Evolutionary conservation across 2,329 filamentous ascomycete genomes (phyloP), one percentile per base, ranked within the genome.

Genomic region (Pleurostoma richardsiae): DNA sequence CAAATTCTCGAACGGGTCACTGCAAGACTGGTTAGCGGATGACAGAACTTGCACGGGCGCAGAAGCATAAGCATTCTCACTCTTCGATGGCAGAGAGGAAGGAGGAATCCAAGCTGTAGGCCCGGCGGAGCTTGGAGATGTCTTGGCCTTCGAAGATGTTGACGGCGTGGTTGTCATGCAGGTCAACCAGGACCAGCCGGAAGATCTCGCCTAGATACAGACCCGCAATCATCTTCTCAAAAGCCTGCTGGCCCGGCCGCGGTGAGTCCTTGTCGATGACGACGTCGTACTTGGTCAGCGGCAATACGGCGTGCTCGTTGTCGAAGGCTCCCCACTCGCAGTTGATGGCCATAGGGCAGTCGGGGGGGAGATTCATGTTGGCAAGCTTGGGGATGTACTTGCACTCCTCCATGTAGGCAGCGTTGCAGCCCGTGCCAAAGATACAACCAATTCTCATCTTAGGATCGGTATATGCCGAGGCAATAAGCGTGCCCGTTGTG

Each of bases 321-420:
- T 96, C 92, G 61, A 97, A 96, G 31, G 92, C 91, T 55, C 92
- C 92, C 80, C 91, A 96, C 68, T 97, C 92, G 73, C 91, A 96
- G 76, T 96, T 96, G 73, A 97, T 96, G 44, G 90, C 90, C 77
- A 96, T 95, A 41, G 86, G 90, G 50, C 83, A 83, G 51, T 94
- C 84, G 0, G 89, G 75, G 43, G 90, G 87, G 36, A 97, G 80
- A 60, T 95, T 94, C 76, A 95, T 80, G 71, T 96, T 83, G 8
- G 87, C 89, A 46, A 99, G 82, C 77, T 99, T 99, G 54, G 91
- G 92, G 54, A 99, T 90, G 10, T 86, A 88, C 54, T 90, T 90
- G 54, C 82, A 88, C 60, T 95, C 72, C 70, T 99, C 94, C 87
- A 99, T 95, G 73, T 99, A 99, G 38, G 94, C 94, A 39, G 92